A percentile compares a stretch with the other conserved stretches of the same genome.
These are phyloP conservation scores for Anthracocystis setariae DNA, from an alignment of 1,284 basidiomycete genomes.

Conservation along the genomic window DNA sequence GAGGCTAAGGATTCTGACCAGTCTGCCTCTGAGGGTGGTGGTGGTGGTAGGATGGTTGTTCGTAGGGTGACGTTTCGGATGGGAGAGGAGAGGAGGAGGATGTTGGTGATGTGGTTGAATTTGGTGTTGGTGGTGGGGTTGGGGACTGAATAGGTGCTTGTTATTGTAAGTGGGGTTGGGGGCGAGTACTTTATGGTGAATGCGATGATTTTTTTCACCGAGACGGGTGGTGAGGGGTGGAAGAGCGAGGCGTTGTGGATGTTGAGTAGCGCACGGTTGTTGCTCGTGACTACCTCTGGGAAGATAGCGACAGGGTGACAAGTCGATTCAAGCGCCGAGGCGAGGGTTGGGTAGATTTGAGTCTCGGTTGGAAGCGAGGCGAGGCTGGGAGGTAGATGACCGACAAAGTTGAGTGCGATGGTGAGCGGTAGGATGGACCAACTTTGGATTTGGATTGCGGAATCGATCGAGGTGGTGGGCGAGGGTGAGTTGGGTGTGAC, in stretches of 20 bases:
- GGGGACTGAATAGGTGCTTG: slow-evolving; percentile 20
- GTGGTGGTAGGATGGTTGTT: background rate
- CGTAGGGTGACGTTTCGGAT: slow-evolving; percentile 4
- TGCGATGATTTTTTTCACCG: background rate
- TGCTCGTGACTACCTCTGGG: slow-evolving; percentile 55
- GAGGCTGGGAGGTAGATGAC: slow-evolving; percentile 18
- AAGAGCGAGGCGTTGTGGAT: too few relatives aligned
- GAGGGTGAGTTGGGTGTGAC: slow-evolving; percentile 23
- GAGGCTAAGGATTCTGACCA: too few relatives aligned
- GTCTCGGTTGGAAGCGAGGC: background rate
- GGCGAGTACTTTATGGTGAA: slow-evolving; percentile 29
- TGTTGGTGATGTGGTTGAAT: background rate
- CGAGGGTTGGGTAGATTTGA: slow-evolving; percentile 12
- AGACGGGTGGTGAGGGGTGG: slow-evolving; percentile 3
- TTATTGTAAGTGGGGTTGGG: slow-evolving; percentile 2
- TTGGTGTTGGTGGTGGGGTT: background rate
- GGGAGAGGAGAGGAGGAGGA: slow-evolving; percentile 11
- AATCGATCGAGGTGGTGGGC: background rate
- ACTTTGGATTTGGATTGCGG: slow-evolving; percentile 12
- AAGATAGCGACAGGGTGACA: slow-evolving; percentile 36
- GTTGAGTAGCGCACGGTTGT: slow-evolving; percentile 39
- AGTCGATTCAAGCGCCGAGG: slow-evolving; percentile 13
- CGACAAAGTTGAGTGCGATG: slow-evolving; percentile 5
- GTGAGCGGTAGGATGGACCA: slow-evolving; percentile 11
- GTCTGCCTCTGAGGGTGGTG: too few relatives aligned